phyloP scores from a whole-genome alignment of 257 asterid species.

The Eustoma russellianum region DNA sequence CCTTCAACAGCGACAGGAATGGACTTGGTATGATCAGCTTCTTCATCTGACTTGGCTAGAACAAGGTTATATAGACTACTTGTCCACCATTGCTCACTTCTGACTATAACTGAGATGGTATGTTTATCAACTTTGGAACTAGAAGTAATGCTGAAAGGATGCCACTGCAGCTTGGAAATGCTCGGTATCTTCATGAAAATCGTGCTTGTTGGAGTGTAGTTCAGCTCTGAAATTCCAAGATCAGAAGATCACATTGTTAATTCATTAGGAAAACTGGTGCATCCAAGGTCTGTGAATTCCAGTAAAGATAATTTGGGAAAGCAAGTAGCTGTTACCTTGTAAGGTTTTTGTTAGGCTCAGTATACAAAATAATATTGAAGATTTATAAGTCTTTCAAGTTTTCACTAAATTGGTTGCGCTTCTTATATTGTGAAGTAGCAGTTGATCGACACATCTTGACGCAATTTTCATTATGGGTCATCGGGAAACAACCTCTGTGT shows the following conservation, averaged over 20 bases:
- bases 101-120: conserved; percentile 48
- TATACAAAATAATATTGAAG: no score
- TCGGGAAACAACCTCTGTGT: no score
- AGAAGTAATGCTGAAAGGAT: conserved; percentile 69
- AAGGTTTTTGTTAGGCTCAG: no score
- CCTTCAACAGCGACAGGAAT: conserved; percentile 61
- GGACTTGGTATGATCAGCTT: conserved; percentile 25
- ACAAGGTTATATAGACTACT: conserved; percentile 32
- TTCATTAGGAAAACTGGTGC: neutral
- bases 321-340: no score
- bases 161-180: conserved; percentile 70
- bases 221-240: conserved; percentile 39
- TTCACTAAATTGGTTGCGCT: no score
- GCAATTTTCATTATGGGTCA: no score
- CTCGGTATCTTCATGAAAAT: conserved; percentile 63
- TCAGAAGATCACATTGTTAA: neutral
- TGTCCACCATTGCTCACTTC: conserved; percentile 73
- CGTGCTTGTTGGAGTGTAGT: conserved; percentile 53
- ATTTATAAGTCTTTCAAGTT: no score
- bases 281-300: no score
- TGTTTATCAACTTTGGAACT: conserved; percentile 47
- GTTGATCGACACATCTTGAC: no score
- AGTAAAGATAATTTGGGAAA: no score
- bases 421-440: no score
- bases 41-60: conserved; percentile 36